Conservation (phyloP, 164 flowering plant species). For the Nymphaea thermarum region DNA sequence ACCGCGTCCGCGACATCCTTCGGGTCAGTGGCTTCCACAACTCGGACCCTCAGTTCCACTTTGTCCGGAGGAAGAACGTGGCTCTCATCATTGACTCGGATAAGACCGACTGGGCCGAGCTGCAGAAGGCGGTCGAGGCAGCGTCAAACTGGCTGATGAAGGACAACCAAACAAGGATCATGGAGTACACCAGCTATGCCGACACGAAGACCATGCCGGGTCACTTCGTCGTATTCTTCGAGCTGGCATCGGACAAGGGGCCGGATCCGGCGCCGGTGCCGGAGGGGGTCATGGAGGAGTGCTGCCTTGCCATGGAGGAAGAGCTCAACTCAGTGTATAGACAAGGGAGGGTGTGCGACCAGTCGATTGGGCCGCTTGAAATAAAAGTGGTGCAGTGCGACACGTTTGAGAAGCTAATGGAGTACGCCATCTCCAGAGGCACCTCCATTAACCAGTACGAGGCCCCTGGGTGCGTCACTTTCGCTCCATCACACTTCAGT, state of each 20-base stretch:
- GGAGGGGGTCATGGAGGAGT: slow-evolving; percentile 7
- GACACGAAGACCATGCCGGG: slow-evolving; percentile 28
- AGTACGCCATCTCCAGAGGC: slow-evolving; percentile 37
- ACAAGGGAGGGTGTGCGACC: slow-evolving; percentile 23
- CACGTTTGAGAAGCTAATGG: slow-evolving; percentile 41
- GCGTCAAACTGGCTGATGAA: slow-evolving; percentile 14
- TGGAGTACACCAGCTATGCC: slow-evolving; percentile 31
- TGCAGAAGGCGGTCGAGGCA: slow-evolving; percentile 26
- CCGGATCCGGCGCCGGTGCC: slow-evolving; percentile 7
- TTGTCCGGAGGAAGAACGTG: slow-evolving; percentile 29
- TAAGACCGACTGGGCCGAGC: slow-evolving; percentile 29
- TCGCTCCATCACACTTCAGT: slow-evolving; percentile 29
- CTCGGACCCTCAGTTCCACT: slow-evolving; percentile 32
- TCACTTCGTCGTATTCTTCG: slow-evolving; percentile 36
- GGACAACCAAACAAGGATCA: slow-evolving; percentile 15
- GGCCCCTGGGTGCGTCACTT: slow-evolving; percentile 34
- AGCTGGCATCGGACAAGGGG: slow-evolving; percentile 19
- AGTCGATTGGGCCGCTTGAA: slow-evolving; percentile 33
- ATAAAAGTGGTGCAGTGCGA: slow-evolving; percentile 26
- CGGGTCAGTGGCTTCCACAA: slow-evolving; percentile 29
- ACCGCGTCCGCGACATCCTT: slow-evolving; percentile 4
- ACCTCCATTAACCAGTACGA: slow-evolving; percentile 35
- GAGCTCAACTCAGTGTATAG: slow-evolving; percentile 25
- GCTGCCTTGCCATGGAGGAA: slow-evolving; percentile 30
- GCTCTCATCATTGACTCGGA: slow-evolving; percentile 32